Conservation (phyloP, 2,329 filamentous ascomycete species). For the Anthostomella pinea region DNA sequence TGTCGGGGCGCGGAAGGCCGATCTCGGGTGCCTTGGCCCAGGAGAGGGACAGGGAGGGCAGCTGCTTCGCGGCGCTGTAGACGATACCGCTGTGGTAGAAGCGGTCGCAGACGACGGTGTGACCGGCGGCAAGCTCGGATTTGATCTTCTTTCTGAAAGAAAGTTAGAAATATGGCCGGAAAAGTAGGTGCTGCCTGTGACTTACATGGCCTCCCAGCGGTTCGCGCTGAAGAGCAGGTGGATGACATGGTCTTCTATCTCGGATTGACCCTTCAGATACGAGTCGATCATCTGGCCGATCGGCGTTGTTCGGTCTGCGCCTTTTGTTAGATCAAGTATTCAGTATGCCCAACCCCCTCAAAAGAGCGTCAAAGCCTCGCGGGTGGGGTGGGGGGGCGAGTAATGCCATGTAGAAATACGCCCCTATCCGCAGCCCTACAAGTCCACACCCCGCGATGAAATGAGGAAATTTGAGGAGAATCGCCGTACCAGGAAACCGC, state of each 20-base stretch:
- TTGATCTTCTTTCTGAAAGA: constrained; percentile 53
- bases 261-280: constrained; percentile 70
- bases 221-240: constrained; percentile 90
- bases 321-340: constrained; percentile 1
- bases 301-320: constrained; percentile 77
- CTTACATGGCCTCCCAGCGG: constrained; percentile 72
- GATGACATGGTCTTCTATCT: constrained; percentile 84
- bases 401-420: no score
- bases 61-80: constrained; percentile 85
- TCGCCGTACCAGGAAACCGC: constrained; percentile 58
- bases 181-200: no score
- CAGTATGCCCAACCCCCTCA: constrained; percentile 17
- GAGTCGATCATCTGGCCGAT: constrained; percentile 85
- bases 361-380: background rate
- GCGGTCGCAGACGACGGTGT: constrained; percentile 80
- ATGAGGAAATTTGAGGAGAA: no score
- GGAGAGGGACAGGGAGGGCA: constrained; percentile 62
- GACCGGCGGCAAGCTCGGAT: constrained; percentile 58
- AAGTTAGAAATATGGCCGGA: background rate
- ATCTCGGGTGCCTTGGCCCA: constrained; percentile 87
- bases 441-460: no score
- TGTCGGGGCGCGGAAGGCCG: constrained; percentile 81
- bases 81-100: constrained; percentile 96
- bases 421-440: no score
- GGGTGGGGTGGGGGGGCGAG: no score